A percentile compares a stretch with the other conserved stretches of the same genome.
Evolutionary conservation across 2,329 filamentous ascomycete species (phyloP).

Genomic region (Polychaeton citri): DNA sequence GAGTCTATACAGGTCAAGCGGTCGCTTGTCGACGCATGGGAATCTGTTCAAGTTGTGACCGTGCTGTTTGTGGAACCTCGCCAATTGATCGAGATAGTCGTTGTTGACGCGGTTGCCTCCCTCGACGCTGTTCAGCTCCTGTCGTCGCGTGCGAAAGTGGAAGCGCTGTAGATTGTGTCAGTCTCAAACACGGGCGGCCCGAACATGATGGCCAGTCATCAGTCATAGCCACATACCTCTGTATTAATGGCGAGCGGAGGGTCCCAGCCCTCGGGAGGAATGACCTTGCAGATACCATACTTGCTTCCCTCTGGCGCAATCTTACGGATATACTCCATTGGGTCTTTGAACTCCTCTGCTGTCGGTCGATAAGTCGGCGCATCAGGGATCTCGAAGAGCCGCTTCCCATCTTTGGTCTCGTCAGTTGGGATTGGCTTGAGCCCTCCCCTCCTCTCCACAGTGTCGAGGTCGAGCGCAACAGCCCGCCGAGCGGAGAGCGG

Average conservation of each 20-base stretch:
- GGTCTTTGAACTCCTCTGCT: slow-evolving; percentile 88
- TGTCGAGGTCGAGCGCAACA: slow-evolving; percentile 65
- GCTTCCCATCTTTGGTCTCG: slow-evolving; percentile 53
- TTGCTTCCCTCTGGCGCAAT: slow-evolving; percentile 74
- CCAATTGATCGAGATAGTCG: slow-evolving; percentile 86
- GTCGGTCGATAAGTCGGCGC: slow-evolving; percentile 85
- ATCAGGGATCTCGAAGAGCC: slow-evolving; percentile 75
- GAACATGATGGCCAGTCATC: too few relatives aligned
- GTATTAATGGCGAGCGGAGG: slow-evolving; percentile 94
- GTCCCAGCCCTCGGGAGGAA: slow-evolving; percentile 88
- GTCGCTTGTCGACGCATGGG: slow-evolving; percentile 94
- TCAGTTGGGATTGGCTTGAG: slow-evolving; percentile 58
- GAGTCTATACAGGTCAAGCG: slow-evolving; percentile 83
- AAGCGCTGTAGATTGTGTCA: slow-evolving; percentile 52
- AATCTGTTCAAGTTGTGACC: slow-evolving; percentile 88
- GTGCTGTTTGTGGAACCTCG: slow-evolving; percentile 94
- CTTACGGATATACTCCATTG: slow-evolving; percentile 84
- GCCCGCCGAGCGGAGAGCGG: slow-evolving; percentile 53
- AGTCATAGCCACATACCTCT: slow-evolving; percentile 53
- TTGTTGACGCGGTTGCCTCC: slow-evolving; percentile 92
- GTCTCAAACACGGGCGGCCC: too few relatives aligned
- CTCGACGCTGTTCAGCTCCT: slow-evolving; percentile 96
- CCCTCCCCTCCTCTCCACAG: slow-evolving; percentile 82
- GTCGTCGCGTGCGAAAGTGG: slow-evolving; percentile 89
- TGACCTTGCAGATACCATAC: slow-evolving; percentile 90